phyloP scores from a whole-genome alignment of 306 rosid species.

The Medicago truncatula region DNA sequence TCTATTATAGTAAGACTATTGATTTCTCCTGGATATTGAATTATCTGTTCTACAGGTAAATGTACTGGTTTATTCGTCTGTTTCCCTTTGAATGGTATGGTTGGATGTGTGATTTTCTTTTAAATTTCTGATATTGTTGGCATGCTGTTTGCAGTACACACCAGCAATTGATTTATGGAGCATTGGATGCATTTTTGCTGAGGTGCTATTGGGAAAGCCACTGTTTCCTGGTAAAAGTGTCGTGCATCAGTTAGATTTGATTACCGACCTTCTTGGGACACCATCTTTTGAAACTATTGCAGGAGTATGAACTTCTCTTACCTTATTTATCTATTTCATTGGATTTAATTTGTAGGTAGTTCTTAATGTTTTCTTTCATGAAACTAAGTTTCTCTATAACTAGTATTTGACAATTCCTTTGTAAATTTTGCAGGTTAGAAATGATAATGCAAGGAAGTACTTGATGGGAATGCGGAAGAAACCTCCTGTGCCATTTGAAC shows the following conservation, averaged over 20 bases:
- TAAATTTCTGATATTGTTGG: slow-evolving; percentile 11
- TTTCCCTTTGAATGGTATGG: slow-evolving; percentile 12
- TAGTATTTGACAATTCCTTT: slow-evolving; percentile 7
- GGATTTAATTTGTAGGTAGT: slow-evolving; percentile 22
- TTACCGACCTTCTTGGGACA: slow-evolving; percentile 88
- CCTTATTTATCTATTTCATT: slow-evolving; percentile 25
- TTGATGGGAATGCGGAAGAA: slow-evolving; percentile 65
- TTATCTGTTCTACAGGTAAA: slow-evolving; percentile 46
- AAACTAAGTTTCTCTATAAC: slow-evolving; percentile 11
- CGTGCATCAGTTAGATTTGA: slow-evolving; percentile 83
- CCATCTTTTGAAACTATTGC: slow-evolving; percentile 64
- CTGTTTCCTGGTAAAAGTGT: slow-evolving; percentile 89
- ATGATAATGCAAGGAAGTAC: slow-evolving; percentile 80
- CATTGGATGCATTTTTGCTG: slow-evolving; percentile 53
- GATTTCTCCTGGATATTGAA: slow-evolving; percentile 23
- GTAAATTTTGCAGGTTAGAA: slow-evolving; percentile 66
- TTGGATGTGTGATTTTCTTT: not conserved
- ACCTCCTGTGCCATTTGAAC: slow-evolving; percentile 57
- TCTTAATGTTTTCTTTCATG: not conserved
- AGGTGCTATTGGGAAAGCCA: slow-evolving; percentile 65
- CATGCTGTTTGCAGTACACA: slow-evolving; percentile 45
- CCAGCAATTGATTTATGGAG: slow-evolving; percentile 54
- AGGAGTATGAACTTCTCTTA: slow-evolving; percentile 57
- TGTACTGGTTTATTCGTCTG: slow-evolving; percentile 42
- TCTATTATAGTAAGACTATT: slow-evolving; percentile 53